Evolutionary conservation across 805 yeast species (phyloP), one percentile per base, ranked within the genome.

Genomic region (Candida insectorum): DNA sequence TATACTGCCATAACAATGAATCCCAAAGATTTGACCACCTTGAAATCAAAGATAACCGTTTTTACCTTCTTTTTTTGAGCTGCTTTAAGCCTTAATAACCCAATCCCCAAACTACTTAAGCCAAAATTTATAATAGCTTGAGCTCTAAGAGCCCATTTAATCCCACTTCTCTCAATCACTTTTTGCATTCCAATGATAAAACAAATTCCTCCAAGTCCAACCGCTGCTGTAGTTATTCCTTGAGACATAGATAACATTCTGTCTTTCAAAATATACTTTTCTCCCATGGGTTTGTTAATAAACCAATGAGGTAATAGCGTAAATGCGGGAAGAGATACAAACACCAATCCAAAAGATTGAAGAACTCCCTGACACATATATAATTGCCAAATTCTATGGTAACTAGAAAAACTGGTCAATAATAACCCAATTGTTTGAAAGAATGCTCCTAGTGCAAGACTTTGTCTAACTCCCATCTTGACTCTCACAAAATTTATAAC

Each of bases 231-330:
- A 4, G 69, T 58, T 2, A 75, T 13, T 3, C 77, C 75, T 30
- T 61, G 47, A 2, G 77, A 77, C 18, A 72, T 54, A 1, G 77
- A 77, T n/a, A 69, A 49, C 20, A 79, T 79, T 44, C 89, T 65
- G 28, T 60, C 55, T n/a, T n/a, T n/a, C n/a, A n/a, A n/a, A n/a
- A n/a, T n/a, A n/a, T n/a, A n/a, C n/a, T n/a, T n/a, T n/a, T n/a
- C n/a, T n/a, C n/a, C n/a, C n/a, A n/a, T n/a, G n/a, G n/a, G n/a
- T 39, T 61, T 78, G 42, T 74, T 79, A 27, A 74, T 55, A 51
- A 84, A 84, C 82, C 85, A 83, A 34, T 77, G 85, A 0, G 88
- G 87, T 17, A 83, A 47, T 10, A 81, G 55, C 2, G 77, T 68
- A 14, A 77, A 58, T 4, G 75, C 78, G 1, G 91, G 82, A 3